Percentiles rank a stretch among this genome's conserved stretches.
Evolutionary conservation across 2,329 filamentous ascomycete species (phyloP).

Genomic region (Cordyceps fumosorosea): DNA sequence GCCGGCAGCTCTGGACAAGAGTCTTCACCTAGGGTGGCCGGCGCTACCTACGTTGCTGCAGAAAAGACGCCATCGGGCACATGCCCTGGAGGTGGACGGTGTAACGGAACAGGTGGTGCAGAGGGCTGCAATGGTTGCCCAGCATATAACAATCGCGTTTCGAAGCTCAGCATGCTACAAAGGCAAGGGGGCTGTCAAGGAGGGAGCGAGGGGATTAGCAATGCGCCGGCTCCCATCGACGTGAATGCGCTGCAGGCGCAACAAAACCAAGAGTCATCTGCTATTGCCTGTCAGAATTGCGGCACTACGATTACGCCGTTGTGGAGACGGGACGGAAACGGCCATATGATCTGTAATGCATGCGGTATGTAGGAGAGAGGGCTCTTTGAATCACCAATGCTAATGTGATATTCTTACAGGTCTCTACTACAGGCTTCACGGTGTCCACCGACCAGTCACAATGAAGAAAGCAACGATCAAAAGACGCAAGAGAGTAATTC

Average conservation of each 20-base stretch:
- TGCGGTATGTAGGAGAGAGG: constrained; percentile 61
- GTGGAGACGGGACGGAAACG: constrained; percentile 89
- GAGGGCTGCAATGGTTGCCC: constrained; percentile 94
- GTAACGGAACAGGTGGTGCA: constrained; percentile 92
- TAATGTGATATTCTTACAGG: constrained; percentile 42
- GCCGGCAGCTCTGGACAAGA: constrained; percentile 32
- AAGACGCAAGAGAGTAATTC: constrained; percentile 87
- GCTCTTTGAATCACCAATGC: not conserved
- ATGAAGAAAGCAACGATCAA: constrained; percentile 99
- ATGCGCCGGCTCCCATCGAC: constrained; percentile 18
- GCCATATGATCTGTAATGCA: constrained; percentile 96
- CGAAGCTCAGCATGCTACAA: constrained; percentile 65
- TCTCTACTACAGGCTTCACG: constrained; percentile 93
- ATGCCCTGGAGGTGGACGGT: constrained; percentile 88
- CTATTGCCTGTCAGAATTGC: constrained; percentile 95
- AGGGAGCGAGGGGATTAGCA: constrained; percentile 14
- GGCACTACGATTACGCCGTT: constrained; percentile 93
- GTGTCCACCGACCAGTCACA: constrained; percentile 84
- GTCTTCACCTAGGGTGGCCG: constrained; percentile 33
- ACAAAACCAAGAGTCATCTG: constrained; percentile 22
- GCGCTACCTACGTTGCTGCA: constrained; percentile 68
- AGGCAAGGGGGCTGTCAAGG: constrained; percentile 34
- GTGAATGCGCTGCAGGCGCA: constrained; percentile 34
- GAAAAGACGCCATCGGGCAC: constrained; percentile 75
- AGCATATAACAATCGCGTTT: constrained; percentile 93